Evolutionary conservation across 306 rosid genomes (phyloP), one percentile per base, ranked within the genome.

Genomic region (Quillaja saponaria): DNA sequence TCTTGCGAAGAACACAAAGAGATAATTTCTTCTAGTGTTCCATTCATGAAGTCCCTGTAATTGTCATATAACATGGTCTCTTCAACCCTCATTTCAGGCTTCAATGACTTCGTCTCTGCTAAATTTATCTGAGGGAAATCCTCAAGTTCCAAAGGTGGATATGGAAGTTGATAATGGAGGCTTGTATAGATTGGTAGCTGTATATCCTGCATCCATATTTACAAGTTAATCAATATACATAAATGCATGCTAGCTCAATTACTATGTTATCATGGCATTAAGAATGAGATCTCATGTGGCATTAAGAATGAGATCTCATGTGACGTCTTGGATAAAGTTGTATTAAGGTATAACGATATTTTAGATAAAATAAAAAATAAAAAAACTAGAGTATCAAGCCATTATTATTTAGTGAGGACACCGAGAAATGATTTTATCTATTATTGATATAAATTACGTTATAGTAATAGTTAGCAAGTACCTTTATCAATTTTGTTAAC

Each of bases 1-100:
- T 88, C 83, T 15, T 81, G 82, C 61, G 91, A 74, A 56, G 82
- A 83, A 69, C 94, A 85, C 44, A 83, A 51, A 14, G 97, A 78
- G 65, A 90, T 85, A 66, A 90, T 85, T 55, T 90, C 97, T 76
- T 90, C 96, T 53, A 90, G 71, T 13, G 90, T 72, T 78, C 88
- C 94, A 72, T 82, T 90, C 90, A 81, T 74, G 40, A 56, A 51
- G 37, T 72, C 94, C 63, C 80, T 70, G 59, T 71, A 69, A 57
- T 75, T 81, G 53, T 85, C 87, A 31, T 73, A 85, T 35, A 81
- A 49, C 81, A 83, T 50, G 94, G 78, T 68, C 0, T 87, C 77
- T 2, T 81, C 81, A 0, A 44, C n/a, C n/a, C n/a, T 71, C 69
- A 73, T 67, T 73, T 90, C 89, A 0, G 72, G 58, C 77, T 90